phyloP scores from a whole-genome alignment of 2,329 filamentous ascomycete species.

The Pochonia chlamydosporia region DNA sequence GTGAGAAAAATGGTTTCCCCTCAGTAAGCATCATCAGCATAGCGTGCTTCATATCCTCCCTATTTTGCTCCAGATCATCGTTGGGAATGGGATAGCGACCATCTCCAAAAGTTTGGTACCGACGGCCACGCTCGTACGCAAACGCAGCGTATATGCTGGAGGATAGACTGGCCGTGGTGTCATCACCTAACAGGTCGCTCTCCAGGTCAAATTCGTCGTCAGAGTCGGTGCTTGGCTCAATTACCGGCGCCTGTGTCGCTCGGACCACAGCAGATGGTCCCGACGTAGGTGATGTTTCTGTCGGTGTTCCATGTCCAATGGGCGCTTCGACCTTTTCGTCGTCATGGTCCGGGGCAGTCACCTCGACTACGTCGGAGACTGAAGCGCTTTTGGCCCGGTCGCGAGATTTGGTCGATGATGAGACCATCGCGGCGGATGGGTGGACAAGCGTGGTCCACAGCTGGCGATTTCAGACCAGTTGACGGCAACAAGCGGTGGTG shows the following conservation, averaged over 20 bases:
- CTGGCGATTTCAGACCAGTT: no score
- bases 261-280: not conserved
- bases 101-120: constrained; percentile 29
- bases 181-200: constrained; percentile 1
- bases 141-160: constrained; percentile 11
- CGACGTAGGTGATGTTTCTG: not conserved
- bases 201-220: constrained; percentile 8
- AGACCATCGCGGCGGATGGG: not conserved
- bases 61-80: constrained; percentile 31
- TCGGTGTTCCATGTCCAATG: not conserved
- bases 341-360: not conserved
- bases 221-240: not conserved
- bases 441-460: not conserved
- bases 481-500: no score
- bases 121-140: constrained; percentile 10
- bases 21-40: constrained; percentile 28
- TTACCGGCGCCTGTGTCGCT: constrained; percentile 3
- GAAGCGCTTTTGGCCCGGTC: not conserved
- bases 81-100: constrained; percentile 32
- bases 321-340: not conserved
- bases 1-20: constrained; percentile 33
- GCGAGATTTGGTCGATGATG: not conserved
- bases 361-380: not conserved
- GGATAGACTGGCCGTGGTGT: constrained; percentile 4
- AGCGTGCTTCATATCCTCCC: constrained; percentile 35